phyloP scores from a whole-genome alignment of 331 rosid genomes.

The Malus hybrid region DNA sequence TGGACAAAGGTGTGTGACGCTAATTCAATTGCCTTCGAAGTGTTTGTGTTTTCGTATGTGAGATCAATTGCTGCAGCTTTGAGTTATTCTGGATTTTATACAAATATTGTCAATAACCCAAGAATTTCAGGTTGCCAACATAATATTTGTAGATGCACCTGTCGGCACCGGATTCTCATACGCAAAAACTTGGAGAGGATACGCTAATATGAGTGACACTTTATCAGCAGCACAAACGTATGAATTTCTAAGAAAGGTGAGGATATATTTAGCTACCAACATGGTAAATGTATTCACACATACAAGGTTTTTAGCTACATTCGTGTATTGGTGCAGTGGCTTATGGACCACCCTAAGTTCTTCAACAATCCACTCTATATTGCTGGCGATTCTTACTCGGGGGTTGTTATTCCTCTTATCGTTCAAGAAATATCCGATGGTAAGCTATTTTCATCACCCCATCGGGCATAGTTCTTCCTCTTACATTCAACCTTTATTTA shows the following conservation, averaged over 20 bases:
- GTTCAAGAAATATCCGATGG: constrained; percentile 14
- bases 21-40: neutral
- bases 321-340: constrained; percentile 16
- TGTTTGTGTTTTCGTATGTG: neutral
- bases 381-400: constrained; percentile 24
- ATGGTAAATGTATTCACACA: too few relatives aligned
- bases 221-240: neutral
- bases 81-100: too few relatives aligned
- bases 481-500: neutral
- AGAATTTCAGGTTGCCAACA: constrained; percentile 10
- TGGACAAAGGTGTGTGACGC: constrained; percentile 18
- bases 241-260: constrained; percentile 22
- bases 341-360: constrained; percentile 13
- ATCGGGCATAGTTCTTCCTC: too few relatives aligned
- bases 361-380: constrained; percentile 8
- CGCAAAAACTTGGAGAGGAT: constrained; percentile 3
- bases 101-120: too few relatives aligned
- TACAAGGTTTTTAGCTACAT: neutral
- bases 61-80: too few relatives aligned
- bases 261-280: neutral
- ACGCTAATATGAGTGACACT: neutral
- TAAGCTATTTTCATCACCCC: neutral
- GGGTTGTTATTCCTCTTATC: constrained; percentile 1
- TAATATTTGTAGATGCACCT: constrained; percentile 26
- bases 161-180: constrained; percentile 33